Base-by-base conservation (phyloP, 306 rosid species). In the Senna siamea region DNA sequence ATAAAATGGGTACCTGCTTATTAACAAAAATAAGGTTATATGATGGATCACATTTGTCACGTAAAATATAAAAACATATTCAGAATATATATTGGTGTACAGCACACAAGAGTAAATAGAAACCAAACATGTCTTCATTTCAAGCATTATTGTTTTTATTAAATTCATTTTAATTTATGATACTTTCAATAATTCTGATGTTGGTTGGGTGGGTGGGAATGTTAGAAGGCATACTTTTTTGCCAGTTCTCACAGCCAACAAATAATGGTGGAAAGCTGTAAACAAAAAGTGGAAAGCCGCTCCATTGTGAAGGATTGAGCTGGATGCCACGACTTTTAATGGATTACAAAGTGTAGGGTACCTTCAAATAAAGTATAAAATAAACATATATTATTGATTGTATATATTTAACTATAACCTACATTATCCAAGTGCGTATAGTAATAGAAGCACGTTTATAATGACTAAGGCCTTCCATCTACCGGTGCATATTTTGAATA, bases 311-410 rank as follows among this genome's bases (percentile, higher is more conserved):
- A 72, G 75, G 40, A 14, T 82, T 34, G 77, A 85, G 89, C 86
- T 85, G 86, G 84, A 79, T 69, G 74, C 82, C 86, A 79, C 71
- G 70, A 76, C 80, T 78, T 81, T 78, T 34, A 70, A 76, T 61
- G 69, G 64, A 46, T 78, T 80, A 51, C 81, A 76, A 73, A 32
- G 78, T 79, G 84, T 73, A 76, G 82, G 75, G 82, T 69, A 82
- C 79, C 82, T 55, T 68, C 2, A n/a, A 41, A 47, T 23, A 46
- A 79, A 75, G 62, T 40, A 9, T 17, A 38, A 3, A 14, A 40
- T 57, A 22, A 50, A 9, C n/a, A n/a, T n/a, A n/a, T n/a, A 40
- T 28, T 50, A 26, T 50, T 56, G 37, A 66, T 4, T 17, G 43
- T 20, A 52, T 23, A 14, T 30, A 15, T 5, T 37, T 19, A 14